A percentile compares a stretch with the other conserved stretches of the same genome.
Conservation (phyloP, 2,329 filamentous ascomycete species). For the Pleoardoris graminearum region DNA sequence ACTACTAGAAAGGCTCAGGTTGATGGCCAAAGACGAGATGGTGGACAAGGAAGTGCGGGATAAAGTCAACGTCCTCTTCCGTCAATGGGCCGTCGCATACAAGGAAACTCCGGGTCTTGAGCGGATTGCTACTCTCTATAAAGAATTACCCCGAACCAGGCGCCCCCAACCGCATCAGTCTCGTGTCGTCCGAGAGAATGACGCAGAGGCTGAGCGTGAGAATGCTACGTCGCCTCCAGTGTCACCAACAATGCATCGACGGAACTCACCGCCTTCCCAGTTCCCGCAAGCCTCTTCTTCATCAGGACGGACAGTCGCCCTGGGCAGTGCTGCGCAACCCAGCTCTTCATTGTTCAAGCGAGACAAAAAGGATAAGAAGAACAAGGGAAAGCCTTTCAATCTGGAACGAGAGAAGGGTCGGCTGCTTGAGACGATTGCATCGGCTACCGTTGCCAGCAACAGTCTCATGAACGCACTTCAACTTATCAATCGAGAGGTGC, state of each 20-base stretch:
- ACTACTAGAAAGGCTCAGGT: conserved; percentile 83
- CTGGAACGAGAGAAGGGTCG: conserved; percentile 84
- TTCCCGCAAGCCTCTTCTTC: conserved; percentile 35
- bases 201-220: conserved; percentile 70
- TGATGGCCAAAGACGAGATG: conserved; percentile 81
- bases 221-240: conserved; percentile 45
- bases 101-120: conserved; percentile 79
- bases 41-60: conserved; percentile 84
- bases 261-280: conserved; percentile 29
- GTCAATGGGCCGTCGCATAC: conserved; percentile 83
- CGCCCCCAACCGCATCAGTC: conserved; percentile 71
- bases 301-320: conserved; percentile 28
- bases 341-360: conserved; percentile 58
- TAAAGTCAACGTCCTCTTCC: conserved; percentile 85
- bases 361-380: conserved; percentile 58
- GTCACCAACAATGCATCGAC: conserved; percentile 31
- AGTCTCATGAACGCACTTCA: conserved; percentile 87
- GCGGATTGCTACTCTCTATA: conserved; percentile 77
- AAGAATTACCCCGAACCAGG: conserved; percentile 64
- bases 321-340: conserved; percentile 44
- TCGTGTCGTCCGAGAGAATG: conserved; percentile 80
- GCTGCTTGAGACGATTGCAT: conserved; percentile 86
- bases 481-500: conserved; percentile 84
- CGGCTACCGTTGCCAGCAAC: conserved; percentile 85
- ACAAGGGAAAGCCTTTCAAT: conserved; percentile 70